Conservation (phyloP, 164 flowering plant genomes). For the Vitis labrusca region DNA sequence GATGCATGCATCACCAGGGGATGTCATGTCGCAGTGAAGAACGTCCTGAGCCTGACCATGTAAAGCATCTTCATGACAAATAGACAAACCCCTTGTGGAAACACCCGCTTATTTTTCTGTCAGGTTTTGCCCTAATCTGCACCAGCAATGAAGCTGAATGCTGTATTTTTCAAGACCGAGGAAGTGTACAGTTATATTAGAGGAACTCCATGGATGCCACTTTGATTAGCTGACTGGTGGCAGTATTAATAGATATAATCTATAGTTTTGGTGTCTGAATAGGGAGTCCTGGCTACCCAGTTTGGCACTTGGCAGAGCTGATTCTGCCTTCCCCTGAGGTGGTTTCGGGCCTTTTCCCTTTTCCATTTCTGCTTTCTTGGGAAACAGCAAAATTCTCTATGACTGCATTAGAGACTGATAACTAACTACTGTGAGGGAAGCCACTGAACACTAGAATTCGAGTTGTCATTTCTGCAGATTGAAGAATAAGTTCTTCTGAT, state of each 20-base stretch:
- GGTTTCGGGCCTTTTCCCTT: constrained; percentile 23
- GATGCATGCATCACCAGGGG: constrained; percentile 26
- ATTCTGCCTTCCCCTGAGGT: constrained; percentile 47
- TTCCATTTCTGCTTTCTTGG: background rate
- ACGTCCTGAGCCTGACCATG: background rate
- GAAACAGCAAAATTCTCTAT: constrained; percentile 1
- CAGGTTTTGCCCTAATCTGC: constrained; percentile 27
- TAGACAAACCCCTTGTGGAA: constrained; percentile 9
- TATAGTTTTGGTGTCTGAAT: constrained; percentile 6
- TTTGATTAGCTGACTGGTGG: constrained; percentile 8
- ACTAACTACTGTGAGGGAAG: no score
- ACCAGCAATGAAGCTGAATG: constrained; percentile 9
- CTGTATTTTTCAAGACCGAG: constrained; percentile 16
- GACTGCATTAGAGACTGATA: background rate
- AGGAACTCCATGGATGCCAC: constrained; percentile 5
- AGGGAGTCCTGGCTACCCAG: constrained; percentile 38
- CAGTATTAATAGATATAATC: background rate
- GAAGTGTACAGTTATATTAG: constrained; percentile 31
- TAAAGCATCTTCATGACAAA: constrained; percentile 4
- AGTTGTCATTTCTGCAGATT: no score
- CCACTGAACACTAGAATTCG: no score
- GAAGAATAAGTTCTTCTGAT: no score
- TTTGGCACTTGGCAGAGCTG: constrained; percentile 29
- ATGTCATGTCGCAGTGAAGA: constrained; percentile 39
- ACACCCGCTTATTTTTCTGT: constrained; percentile 44